Percentiles rank a stretch among this genome's conserved stretches.
Conservation (phyloP, 305 asterid species). For the Stenogyne calaminthoides region DNA sequence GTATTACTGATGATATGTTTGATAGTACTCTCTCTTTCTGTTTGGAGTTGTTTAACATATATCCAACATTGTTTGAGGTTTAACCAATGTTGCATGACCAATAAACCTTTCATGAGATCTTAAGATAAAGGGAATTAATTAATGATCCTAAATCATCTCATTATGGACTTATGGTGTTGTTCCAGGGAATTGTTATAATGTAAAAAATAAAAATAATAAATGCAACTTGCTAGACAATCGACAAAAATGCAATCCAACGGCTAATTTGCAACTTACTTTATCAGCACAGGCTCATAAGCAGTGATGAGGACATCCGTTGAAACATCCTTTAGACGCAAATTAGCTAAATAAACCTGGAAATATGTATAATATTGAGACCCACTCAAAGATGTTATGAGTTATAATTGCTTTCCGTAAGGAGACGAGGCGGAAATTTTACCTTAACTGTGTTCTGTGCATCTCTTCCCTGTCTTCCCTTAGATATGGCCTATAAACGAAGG, state of each 20-base stretch:
- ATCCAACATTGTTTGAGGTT: neutral
- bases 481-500: slow-evolving; percentile 54
- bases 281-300: slow-evolving; percentile 78
- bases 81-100: neutral
- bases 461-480: slow-evolving; percentile 95
- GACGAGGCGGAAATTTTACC: slow-evolving; percentile 42
- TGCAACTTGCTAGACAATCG: neutral
- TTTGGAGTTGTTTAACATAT: neutral
- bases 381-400: neutral
- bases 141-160: neutral
- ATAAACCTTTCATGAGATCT: too few relatives aligned
- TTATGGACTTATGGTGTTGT: slow-evolving; percentile 25
- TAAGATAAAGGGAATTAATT: too few relatives aligned
- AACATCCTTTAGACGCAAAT: slow-evolving; percentile 82
- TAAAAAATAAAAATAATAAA: neutral
- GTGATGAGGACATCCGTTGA: slow-evolving; percentile 76
- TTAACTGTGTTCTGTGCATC: slow-evolving; percentile 78
- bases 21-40: neutral
- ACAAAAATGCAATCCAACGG: neutral
- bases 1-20: neutral
- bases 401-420: neutral
- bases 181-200: slow-evolving; percentile 82
- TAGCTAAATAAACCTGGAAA: slow-evolving; percentile 79
- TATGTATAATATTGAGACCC: slow-evolving; percentile 6
- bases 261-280: slow-evolving; percentile 54